These are phyloP conservation scores for Alternaria ethzedia DNA, from an alignment of 2,329 filamentous ascomycete species.

Conservation along the genomic window DNA sequence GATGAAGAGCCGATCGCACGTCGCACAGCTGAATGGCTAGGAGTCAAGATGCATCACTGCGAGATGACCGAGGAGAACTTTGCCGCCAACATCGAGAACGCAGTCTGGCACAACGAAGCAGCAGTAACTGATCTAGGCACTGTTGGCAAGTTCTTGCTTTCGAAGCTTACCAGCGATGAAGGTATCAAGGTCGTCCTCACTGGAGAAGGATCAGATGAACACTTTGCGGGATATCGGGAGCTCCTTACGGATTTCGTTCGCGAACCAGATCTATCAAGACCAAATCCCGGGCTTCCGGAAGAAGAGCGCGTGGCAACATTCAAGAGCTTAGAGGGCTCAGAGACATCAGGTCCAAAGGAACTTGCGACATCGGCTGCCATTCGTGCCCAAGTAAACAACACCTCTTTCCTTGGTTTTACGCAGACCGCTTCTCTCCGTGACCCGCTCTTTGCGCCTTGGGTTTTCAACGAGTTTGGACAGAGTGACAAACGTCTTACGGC, in stretches of 20 bases:
- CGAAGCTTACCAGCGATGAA: slow-evolving; percentile 52
- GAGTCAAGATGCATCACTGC: slow-evolving; percentile 53
- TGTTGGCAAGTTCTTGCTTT: slow-evolving; percentile 60
- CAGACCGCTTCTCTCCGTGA: slow-evolving; percentile 13
- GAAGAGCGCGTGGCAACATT: slow-evolving; percentile 16
- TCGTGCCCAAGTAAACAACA: slow-evolving; percentile 22
- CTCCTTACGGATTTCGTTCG: slow-evolving; percentile 57
- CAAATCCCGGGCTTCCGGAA: slow-evolving; percentile 13
- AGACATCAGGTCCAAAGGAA: slow-evolving; percentile 17
- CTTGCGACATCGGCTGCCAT: slow-evolving; percentile 17
- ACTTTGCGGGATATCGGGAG: slow-evolving; percentile 60
- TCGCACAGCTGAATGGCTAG: slow-evolving; percentile 57
- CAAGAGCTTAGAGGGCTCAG: slow-evolving; percentile 11
- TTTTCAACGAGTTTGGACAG: slow-evolving; percentile 14
- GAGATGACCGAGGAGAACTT: slow-evolving; percentile 51
- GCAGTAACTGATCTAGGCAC: slow-evolving; percentile 60
- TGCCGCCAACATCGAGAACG: slow-evolving; percentile 53
- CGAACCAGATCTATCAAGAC: slow-evolving; percentile 52
- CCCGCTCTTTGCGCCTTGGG: slow-evolving; percentile 18
- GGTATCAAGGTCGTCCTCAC: slow-evolving; percentile 63
- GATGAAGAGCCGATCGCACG: slow-evolving; percentile 52
- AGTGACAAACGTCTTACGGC: slow-evolving; percentile 19
- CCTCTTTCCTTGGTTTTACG: slow-evolving; percentile 21
- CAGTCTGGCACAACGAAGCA: slow-evolving; percentile 55
- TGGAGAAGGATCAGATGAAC: slow-evolving; percentile 61